Conservation (phyloP, 768 basidiomycete species). For the Strobilomyces echinocephalus region DNA sequence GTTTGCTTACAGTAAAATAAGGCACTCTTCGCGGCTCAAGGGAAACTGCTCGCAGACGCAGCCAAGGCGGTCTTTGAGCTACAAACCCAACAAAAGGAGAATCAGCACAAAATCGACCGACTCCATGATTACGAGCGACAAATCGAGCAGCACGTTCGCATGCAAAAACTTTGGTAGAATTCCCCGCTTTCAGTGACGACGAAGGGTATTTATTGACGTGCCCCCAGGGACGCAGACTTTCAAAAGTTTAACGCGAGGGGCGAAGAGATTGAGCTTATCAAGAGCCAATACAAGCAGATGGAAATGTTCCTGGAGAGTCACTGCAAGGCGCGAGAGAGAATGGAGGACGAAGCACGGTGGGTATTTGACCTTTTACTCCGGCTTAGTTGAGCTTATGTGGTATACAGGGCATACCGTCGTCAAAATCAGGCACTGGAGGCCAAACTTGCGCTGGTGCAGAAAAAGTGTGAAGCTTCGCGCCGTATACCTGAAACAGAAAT, state of each 20-base stretch:
- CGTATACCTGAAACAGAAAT: constrained; percentile 39
- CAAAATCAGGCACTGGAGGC: constrained; percentile 62
- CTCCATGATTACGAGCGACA: constrained; percentile 83
- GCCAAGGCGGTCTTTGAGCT: constrained; percentile 64
- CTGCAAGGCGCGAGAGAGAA: constrained; percentile 45
- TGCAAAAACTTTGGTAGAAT: constrained; percentile 74
- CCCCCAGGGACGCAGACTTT: constrained; percentile 68
- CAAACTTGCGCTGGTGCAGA: constrained; percentile 44
- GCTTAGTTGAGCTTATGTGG: not conserved
- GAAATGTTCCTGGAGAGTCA: constrained; percentile 57
- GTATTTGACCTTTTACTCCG: not conserved
- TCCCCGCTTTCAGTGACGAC: not conserved
- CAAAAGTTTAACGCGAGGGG: constrained; percentile 61
- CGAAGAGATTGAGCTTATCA: constrained; percentile 52
- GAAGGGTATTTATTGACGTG: constrained; percentile 13
- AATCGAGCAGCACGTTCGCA: constrained; percentile 74
- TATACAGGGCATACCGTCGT: constrained; percentile 48
- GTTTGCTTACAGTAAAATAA: constrained; percentile 20
- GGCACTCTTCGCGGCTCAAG: constrained; percentile 68
- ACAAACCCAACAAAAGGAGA: constrained; percentile 72
- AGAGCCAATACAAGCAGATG: constrained; percentile 60
- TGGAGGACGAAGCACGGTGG: constrained; percentile 60
- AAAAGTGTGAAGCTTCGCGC: constrained; percentile 35
- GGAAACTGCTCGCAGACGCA: constrained; percentile 64
- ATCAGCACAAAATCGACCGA: constrained; percentile 74